These are phyloP conservation scores for Fomitiporia mediterranea DNA, from an alignment of 1,284 basidiomycete genomes.

Conservation along the genomic window DNA sequence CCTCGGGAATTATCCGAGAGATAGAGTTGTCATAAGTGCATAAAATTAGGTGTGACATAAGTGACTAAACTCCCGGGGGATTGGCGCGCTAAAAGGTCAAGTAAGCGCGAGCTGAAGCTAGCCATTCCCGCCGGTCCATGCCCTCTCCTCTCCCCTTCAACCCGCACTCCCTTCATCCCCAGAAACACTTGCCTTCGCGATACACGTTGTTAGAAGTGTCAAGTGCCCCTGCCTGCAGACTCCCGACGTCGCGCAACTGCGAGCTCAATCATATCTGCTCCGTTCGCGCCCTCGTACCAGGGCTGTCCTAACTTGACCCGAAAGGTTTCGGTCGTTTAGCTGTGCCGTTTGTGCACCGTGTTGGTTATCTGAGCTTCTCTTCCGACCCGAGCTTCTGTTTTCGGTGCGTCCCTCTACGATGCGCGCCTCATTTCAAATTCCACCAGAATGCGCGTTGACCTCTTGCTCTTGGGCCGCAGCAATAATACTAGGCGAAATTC, in stretches of 20 bases:
- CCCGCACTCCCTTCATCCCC: background rate
- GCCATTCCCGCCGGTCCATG: background rate
- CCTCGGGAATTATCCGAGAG: conserved; percentile 1
- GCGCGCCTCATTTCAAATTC: background rate
- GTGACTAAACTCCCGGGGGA: background rate
- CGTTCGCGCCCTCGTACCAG: too few species aligned
- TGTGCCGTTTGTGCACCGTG: background rate
- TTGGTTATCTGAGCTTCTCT: background rate
- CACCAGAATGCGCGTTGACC: background rate
- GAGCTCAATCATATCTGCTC: too few species aligned
- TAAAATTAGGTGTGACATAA: background rate
- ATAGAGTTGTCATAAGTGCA: background rate
- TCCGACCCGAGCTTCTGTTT: background rate
- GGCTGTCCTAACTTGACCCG: too few species aligned
- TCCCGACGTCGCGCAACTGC: too few species aligned
- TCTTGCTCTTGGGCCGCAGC: background rate
- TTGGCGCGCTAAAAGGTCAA: conserved; percentile 1
- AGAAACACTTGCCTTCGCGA: background rate
- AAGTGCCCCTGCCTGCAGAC: too few species aligned
- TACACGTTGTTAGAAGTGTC: background rate
- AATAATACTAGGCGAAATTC: background rate
- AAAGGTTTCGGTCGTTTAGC: background rate
- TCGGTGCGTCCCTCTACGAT: background rate
- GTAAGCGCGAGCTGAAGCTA: background rate
- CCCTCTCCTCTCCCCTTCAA: background rate